Conservation (phyloP, 1,284 basidiomycete genomes). For the Puccinia brachypodii region DNA sequence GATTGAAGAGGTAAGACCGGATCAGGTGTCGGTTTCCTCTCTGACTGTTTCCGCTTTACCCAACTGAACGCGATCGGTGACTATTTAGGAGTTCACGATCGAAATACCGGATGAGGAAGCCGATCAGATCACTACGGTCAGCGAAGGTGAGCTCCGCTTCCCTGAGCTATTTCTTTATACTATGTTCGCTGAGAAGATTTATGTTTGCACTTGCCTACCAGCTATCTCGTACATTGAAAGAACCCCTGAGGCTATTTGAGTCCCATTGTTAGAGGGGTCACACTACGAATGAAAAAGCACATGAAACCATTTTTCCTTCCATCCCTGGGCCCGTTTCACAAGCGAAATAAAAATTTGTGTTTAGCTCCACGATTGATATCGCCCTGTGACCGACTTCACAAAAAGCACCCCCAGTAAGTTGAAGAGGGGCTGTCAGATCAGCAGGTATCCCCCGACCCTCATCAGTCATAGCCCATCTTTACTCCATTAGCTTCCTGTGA, state of each 20-base stretch:
- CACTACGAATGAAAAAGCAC: background rate
- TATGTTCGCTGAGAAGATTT: background rate
- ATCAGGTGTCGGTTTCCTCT: background rate
- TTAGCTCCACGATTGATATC: background rate
- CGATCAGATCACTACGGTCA: slow-evolving; percentile 93
- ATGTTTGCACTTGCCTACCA: background rate
- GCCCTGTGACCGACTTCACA: background rate
- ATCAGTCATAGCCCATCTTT: background rate
- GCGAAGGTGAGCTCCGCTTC: slow-evolving; percentile 69
- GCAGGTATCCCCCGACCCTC: background rate
- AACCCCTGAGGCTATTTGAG: slow-evolving; percentile 47
- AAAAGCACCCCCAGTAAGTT: background rate
- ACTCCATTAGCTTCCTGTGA: background rate
- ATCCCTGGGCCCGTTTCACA: background rate
- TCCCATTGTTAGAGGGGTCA: background rate
- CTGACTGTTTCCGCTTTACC: slow-evolving; percentile 70
- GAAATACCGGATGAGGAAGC: slow-evolving; percentile 98
- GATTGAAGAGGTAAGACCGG: slow-evolving; percentile 65
- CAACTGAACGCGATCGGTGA: slow-evolving; percentile 38
- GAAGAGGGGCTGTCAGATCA: background rate
- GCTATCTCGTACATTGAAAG: slow-evolving; percentile 49
- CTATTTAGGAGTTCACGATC: slow-evolving; percentile 72
- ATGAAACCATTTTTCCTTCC: background rate
- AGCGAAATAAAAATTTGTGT: background rate
- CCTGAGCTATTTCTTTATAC: background rate